Evolutionary conservation across 768 basidiomycete genomes (phyloP).

Genomic region (Tricholoma flavovirens): DNA sequence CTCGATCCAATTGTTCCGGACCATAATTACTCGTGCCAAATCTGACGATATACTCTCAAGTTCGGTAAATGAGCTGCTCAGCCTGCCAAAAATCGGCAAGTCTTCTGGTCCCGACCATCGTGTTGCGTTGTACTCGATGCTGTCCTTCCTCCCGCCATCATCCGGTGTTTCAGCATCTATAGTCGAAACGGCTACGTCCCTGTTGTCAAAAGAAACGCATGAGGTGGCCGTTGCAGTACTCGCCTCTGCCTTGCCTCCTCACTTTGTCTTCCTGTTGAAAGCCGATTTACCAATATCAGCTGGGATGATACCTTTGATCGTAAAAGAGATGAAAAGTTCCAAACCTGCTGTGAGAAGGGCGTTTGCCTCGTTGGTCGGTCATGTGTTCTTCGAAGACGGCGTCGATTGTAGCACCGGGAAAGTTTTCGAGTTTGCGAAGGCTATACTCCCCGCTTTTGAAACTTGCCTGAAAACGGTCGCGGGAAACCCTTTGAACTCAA

Average conservation of each 20-base stretch:
- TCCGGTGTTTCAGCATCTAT: conserved; percentile 32
- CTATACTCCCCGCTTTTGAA: conserved; percentile 60
- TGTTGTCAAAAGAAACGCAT: conserved; percentile 70
- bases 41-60: conserved; percentile 32
- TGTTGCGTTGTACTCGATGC: conserved; percentile 73
- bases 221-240: conserved; percentile 58
- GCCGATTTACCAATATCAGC: conserved; percentile 29
- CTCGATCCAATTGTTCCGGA: conserved; percentile 53
- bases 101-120: conserved; percentile 86
- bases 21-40: conserved; percentile 32
- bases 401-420: conserved; percentile 34
- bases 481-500: conserved; percentile 50
- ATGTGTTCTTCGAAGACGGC: conserved; percentile 45
- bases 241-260: conserved; percentile 46
- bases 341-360: conserved; percentile 60
- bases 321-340: conserved; percentile 64
- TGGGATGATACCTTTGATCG: conserved; percentile 43
- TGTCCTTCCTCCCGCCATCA: conserved; percentile 47
- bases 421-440: conserved; percentile 46
- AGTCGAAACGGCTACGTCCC: conserved; percentile 37
- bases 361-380: conserved; percentile 59
- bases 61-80: conserved; percentile 60
- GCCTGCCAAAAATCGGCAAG: conserved; percentile 79
- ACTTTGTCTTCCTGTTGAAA: conserved; percentile 52
- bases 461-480: conserved; percentile 59